A percentile compares a stretch with the other conserved stretches of the same genome.
Evolutionary conservation across 2,329 filamentous ascomycete species (phyloP).

Genomic region (Hypoxylon sp.): DNA sequence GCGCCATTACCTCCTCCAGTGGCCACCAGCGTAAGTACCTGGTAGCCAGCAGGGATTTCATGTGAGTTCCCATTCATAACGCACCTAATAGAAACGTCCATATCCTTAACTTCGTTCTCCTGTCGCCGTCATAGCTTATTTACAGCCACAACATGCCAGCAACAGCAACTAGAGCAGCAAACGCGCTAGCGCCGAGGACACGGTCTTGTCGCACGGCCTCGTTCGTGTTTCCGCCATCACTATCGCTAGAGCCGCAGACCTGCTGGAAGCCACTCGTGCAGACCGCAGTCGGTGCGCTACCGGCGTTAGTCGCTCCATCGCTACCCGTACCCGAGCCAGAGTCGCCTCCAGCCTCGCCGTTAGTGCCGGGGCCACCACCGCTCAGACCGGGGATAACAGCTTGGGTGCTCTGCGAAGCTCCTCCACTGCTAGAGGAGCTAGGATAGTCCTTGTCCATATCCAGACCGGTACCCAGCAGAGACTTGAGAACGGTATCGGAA

Average conservation of each 20-base stretch:
- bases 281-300: slow-evolving; percentile 21
- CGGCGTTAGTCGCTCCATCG: slow-evolving; percentile 25
- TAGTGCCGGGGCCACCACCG: slow-evolving; percentile 45
- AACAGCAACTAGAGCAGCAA: slow-evolving; percentile 46
- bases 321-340: slow-evolving; percentile 20
- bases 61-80: too few relatives aligned
- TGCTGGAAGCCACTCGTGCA: slow-evolving; percentile 45
- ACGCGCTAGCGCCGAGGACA: slow-evolving; percentile 44
- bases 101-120: too few relatives aligned
- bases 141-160: slow-evolving; percentile 45
- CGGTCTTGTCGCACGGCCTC: slow-evolving; percentile 42
- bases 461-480: slow-evolving; percentile 81
- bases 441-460: slow-evolving; percentile 65
- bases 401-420: slow-evolving; percentile 35
- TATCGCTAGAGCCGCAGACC: slow-evolving; percentile 38
- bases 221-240: slow-evolving; percentile 31
- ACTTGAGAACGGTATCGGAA: slow-evolving; percentile 78
- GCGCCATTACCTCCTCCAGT: slow-evolving; percentile 34
- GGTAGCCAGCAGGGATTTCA: too few relatives aligned
- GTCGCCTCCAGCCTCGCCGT: slow-evolving; percentile 44
- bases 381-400: slow-evolving; percentile 45
- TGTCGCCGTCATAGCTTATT: neutral
- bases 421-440: slow-evolving; percentile 45
- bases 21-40: too few relatives aligned
- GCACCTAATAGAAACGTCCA: too few relatives aligned